Conservation (phyloP, 768 basidiomycete genomes). For the Sistotremastrum suecicum region DNA sequence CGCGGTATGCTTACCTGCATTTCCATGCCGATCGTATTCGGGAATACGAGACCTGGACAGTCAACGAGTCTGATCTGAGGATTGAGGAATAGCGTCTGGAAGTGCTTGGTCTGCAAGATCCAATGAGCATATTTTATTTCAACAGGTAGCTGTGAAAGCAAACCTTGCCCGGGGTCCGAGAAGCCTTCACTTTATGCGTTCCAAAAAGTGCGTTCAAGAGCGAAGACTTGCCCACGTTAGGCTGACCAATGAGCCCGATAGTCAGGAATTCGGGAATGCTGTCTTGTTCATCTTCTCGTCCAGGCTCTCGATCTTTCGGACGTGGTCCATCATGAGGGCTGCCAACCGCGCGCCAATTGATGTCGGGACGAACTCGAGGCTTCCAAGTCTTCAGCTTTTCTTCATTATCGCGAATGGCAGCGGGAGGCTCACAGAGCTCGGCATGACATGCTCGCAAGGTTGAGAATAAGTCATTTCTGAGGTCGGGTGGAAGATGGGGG, state of each 20-base stretch:
- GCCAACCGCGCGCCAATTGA: slow-evolving; percentile 61
- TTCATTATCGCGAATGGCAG: slow-evolving; percentile 31
- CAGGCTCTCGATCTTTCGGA: slow-evolving; percentile 3
- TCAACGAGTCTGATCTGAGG: slow-evolving; percentile 79
- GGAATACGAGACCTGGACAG: slow-evolving; percentile 91
- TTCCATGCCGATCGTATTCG: slow-evolving; percentile 70
- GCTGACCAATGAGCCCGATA: slow-evolving; percentile 79
- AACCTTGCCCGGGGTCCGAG: slow-evolving; percentile 79
- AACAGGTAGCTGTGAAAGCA: slow-evolving; percentile 1
- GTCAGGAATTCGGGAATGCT: slow-evolving; percentile 48
- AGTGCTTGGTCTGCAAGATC: slow-evolving; percentile 68
- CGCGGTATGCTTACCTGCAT: slow-evolving; percentile 39
- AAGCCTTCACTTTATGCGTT: slow-evolving; percentile 59
- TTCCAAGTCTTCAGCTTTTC: slow-evolving; percentile 46
- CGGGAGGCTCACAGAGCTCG: slow-evolving; percentile 56
- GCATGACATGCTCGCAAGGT: slow-evolving; percentile 54
- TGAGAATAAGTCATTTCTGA: slow-evolving; percentile 48
- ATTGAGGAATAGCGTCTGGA: slow-evolving; percentile 88
- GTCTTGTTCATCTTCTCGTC: slow-evolving; percentile 9
- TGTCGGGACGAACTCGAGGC: slow-evolving; percentile 42
- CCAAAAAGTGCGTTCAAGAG: slow-evolving; percentile 88
- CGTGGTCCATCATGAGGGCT: slow-evolving; percentile 10
- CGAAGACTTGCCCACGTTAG: slow-evolving; percentile 93
- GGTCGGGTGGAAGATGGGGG: slow-evolving; percentile 54
- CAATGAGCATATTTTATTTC: not conserved